phyloP scores from a whole-genome alignment of 2,329 filamentous ascomycete species.

The Pestalotiopsis sp. region DNA sequence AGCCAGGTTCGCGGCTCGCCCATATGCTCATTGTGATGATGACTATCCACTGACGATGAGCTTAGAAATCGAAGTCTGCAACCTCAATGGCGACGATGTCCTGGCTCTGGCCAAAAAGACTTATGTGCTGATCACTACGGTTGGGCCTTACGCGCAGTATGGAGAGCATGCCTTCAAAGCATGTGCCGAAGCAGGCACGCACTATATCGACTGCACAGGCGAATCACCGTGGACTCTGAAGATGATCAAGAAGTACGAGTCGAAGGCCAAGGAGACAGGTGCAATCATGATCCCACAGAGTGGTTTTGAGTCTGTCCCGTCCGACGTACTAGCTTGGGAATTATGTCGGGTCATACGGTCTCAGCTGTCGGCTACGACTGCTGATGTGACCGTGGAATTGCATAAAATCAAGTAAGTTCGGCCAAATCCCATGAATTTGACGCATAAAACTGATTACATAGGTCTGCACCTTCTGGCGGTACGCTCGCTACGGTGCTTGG shows the following conservation, averaged over 20 bases:
- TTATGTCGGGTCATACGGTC: slow-evolving; percentile 54
- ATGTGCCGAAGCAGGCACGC: slow-evolving; percentile 64
- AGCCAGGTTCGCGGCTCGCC: slow-evolving; percentile 61
- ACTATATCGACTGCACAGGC: slow-evolving; percentile 67
- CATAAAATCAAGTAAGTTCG: slow-evolving; percentile 41
- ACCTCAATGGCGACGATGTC: slow-evolving; percentile 48
- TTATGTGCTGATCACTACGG: slow-evolving; percentile 57
- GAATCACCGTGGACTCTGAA: slow-evolving; percentile 59
- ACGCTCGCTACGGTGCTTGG: slow-evolving; percentile 69
- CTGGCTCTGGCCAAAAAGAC: slow-evolving; percentile 56
- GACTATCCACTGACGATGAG: slow-evolving; percentile 13
- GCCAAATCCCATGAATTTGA: not conserved
- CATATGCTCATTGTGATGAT: not conserved
- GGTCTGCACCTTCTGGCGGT: slow-evolving; percentile 61
- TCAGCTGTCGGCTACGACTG: slow-evolving; percentile 49
- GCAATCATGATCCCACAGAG: slow-evolving; percentile 64
- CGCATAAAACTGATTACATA: slow-evolving; percentile 26
- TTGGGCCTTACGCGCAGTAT: slow-evolving; percentile 60
- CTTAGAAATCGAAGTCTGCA: slow-evolving; percentile 55
- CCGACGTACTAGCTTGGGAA: slow-evolving; percentile 61
- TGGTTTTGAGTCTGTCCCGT: slow-evolving; percentile 64
- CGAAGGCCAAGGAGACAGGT: slow-evolving; percentile 52
- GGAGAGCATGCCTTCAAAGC: slow-evolving; percentile 63
- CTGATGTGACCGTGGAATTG: slow-evolving; percentile 56
- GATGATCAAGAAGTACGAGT: slow-evolving; percentile 64